A percentile compares a stretch with the other conserved stretches of the same genome.
These are phyloP conservation scores for Xylaria sp. DNA, from an alignment of 2,329 filamentous ascomycete genomes.

Conservation along the genomic window DNA sequence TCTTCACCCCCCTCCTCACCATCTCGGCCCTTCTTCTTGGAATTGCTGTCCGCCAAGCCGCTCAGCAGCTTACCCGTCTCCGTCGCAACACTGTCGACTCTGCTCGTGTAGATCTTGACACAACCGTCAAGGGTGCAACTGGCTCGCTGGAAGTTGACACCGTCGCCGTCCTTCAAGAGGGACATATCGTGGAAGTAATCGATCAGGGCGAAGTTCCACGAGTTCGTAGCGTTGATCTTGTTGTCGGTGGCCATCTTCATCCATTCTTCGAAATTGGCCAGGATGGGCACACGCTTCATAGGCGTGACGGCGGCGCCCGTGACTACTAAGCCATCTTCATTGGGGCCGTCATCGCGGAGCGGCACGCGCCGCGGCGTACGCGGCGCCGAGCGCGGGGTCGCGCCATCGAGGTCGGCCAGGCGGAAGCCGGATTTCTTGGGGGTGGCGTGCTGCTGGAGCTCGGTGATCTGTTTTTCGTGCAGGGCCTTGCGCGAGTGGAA, in stretches of 20 bases:
- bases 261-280: slow-evolving; percentile 99
- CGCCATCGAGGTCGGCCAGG: slow-evolving; percentile 54
- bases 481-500: slow-evolving; percentile 81
- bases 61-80: slow-evolving; percentile 94
- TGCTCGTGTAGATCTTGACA: slow-evolving; percentile 98
- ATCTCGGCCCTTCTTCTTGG: slow-evolving; percentile 64
- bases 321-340: slow-evolving; percentile 58
- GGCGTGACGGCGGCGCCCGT: slow-evolving; percentile 77
- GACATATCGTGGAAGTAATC: slow-evolving; percentile 99
- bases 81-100: slow-evolving; percentile 95
- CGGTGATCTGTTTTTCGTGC: slow-evolving; percentile 86
- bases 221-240: slow-evolving; percentile 96
- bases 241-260: slow-evolving; percentile 99
- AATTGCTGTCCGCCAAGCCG: slow-evolving; percentile 82
- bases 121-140: slow-evolving; percentile 96
- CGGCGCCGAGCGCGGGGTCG: slow-evolving; percentile 50
- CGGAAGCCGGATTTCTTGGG: slow-evolving; percentile 62
- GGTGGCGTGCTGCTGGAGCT: slow-evolving; percentile 73
- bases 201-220: slow-evolving; percentile 99
- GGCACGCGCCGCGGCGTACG: slow-evolving; percentile 44
- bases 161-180: slow-evolving; percentile 87
- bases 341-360: slow-evolving; percentile 48
- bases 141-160: slow-evolving; percentile 97
- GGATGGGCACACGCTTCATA: slow-evolving; percentile 90
- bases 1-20: slow-evolving; percentile 62